phyloP scores from a whole-genome alignment of 495 filamentous ascomycete genomes.

The Podospora comata region DNA sequence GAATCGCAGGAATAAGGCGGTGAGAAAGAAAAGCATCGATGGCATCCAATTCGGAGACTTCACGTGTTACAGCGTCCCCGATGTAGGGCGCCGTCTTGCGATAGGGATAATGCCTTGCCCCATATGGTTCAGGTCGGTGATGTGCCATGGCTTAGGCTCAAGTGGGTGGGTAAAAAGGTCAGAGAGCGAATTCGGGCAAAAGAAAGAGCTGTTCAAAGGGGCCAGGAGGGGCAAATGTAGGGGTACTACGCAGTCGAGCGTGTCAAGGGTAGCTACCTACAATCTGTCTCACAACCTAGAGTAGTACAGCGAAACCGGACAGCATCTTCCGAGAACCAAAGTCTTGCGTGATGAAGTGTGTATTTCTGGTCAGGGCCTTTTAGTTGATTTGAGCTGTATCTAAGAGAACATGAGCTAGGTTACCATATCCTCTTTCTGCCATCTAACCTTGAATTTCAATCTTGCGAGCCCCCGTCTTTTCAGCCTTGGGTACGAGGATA shows the following conservation, averaged over 20 bases:
- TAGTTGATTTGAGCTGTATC: too few relatives aligned
- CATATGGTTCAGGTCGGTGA: not conserved
- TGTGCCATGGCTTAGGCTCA: not conserved
- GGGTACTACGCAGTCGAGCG: not conserved
- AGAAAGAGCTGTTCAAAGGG: not conserved
- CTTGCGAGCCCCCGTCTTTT: conserved; percentile 38
- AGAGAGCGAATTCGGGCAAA: not conserved
- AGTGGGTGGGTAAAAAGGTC: not conserved
- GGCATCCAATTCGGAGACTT: not conserved
- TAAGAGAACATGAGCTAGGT: too few relatives aligned
- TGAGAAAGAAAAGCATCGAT: not conserved
- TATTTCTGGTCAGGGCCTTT: too few relatives aligned
- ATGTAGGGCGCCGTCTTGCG: not conserved
- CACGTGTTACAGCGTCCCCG: not conserved
- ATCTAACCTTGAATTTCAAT: conserved; percentile 20
- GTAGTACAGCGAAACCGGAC: not conserved
- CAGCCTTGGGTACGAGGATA: conserved; percentile 75
- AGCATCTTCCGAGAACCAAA: not conserved
- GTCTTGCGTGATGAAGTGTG: too few relatives aligned
- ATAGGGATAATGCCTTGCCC: not conserved
- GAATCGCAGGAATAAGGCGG: not conserved
- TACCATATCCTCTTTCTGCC: too few relatives aligned
- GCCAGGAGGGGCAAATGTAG: not conserved
- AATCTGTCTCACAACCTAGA: not conserved
- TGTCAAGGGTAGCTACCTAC: not conserved